Conservation (phyloP, 2,329 filamentous ascomycete genomes). For the Fusarium nanum region DNA sequence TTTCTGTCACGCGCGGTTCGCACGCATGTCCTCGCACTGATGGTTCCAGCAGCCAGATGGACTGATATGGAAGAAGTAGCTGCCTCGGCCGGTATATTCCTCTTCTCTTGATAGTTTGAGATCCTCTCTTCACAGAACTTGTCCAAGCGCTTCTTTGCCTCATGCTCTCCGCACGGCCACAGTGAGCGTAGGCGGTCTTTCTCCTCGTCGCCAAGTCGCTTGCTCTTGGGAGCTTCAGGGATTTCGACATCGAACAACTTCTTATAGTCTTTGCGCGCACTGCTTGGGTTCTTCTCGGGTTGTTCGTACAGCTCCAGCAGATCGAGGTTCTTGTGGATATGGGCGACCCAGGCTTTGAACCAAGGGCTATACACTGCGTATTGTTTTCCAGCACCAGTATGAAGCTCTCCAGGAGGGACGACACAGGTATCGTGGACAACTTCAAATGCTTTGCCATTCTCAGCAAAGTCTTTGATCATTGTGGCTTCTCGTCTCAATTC, state of each 20-base stretch:
- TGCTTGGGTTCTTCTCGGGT: conserved; percentile 52
- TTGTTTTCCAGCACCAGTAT: conserved; percentile 76
- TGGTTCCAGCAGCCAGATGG: conserved; percentile 75
- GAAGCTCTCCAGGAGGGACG: conserved; percentile 77
- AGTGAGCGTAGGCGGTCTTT: conserved; percentile 66
- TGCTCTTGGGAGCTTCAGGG: conserved; percentile 72
- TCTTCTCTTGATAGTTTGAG: conserved; percentile 68
- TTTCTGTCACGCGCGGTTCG: conserved; percentile 71
- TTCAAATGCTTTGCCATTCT: conserved; percentile 75
- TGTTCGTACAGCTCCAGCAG: conserved; percentile 71
- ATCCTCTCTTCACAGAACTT: conserved; percentile 76
- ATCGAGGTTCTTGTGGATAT: conserved; percentile 76
- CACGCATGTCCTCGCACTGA: conserved; percentile 76
- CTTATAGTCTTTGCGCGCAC: conserved; percentile 58
- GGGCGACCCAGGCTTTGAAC: conserved; percentile 80
- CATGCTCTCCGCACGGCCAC: conserved; percentile 82
- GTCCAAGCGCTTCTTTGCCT: conserved; percentile 71
- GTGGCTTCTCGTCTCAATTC: conserved; percentile 82
- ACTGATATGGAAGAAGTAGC: conserved; percentile 77
- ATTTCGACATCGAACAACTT: conserved; percentile 70
- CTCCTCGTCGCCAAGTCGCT: conserved; percentile 69
- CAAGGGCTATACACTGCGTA: conserved; percentile 89
- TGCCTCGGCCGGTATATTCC: conserved; percentile 73
- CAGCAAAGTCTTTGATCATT: conserved; percentile 70
- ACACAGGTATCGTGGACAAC: conserved; percentile 85